Base-by-base conservation (phyloP, 2,329 filamentous ascomycete species). In the Penicillium palitans region DNA sequence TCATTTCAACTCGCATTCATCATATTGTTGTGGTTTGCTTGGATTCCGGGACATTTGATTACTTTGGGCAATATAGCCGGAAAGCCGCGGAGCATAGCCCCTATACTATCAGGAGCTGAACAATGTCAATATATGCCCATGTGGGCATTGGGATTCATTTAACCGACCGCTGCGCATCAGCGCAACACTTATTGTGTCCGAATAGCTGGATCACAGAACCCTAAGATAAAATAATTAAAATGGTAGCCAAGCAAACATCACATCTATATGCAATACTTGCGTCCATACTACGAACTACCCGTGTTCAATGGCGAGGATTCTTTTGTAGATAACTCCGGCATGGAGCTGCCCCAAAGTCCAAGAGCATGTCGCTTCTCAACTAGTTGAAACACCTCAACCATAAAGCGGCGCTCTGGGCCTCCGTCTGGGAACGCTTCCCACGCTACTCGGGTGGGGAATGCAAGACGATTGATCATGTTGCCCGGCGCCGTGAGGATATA, bases 381-480 rank as follows among this genome's bases (percentile, higher is more conserved):
- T 21, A 75, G 47, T 17, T 70, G 66, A 49, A 75, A 52, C 15
- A 76, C 72, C 8, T 72, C 67, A 10, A 62, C 57, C 63, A 75
- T 68, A 19, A 72, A 75, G 3, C 50, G 57, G 24, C 70, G 70
- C 50, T 75, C 73, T 3, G 72, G 69, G 1, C 71, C 70, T 6
- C 58, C 62, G 4, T 68, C 67, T 1, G 73, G 72, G 39, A 76
- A 71, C 1, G 65, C 72, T 49, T 76, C 73, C 72, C 72, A 76
- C 7, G 73, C 73, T 2, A 75, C 73, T 2, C 73, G 70, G 6
- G 72, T 71, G 2, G 73, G 64, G 35, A 76, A 74, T 1, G 72
- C 73, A 12, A 76, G 68, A 2, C 73, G 72, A 50, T 75, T 76
- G 48, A 76, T 75, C 73, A 76, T 75, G 52, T 75, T 75, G 1